These are phyloP conservation scores for Lathyrus tuberosus DNA, from an alignment of 306 rosid genomes.

Conservation along the genomic window DNA sequence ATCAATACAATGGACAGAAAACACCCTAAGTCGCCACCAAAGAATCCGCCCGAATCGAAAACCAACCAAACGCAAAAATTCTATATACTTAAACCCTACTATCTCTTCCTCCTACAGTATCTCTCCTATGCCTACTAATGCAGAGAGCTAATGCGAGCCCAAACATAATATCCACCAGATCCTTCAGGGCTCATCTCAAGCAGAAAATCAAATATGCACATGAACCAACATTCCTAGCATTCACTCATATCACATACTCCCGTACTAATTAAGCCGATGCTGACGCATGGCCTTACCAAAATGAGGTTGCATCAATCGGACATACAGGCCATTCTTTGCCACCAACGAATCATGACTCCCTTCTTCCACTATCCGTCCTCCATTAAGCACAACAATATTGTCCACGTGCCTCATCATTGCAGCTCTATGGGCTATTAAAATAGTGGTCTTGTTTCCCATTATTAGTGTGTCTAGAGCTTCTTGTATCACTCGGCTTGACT, in stretches of 20 bases:
- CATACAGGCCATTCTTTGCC: slow-evolving; percentile 92
- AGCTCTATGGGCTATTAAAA: slow-evolving; percentile 96
- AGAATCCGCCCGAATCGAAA: slow-evolving; percentile 69
- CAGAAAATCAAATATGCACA: slow-evolving; percentile 45
- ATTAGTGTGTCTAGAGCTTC: slow-evolving; percentile 98
- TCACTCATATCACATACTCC: slow-evolving; percentile 29
- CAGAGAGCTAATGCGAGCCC: slow-evolving; percentile 39
- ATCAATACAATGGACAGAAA: slow-evolving; percentile 63
- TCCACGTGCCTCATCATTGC: slow-evolving; percentile 99
- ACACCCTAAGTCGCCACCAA: slow-evolving; percentile 63
- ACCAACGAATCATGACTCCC: slow-evolving; percentile 80
- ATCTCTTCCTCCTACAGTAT: slow-evolving; percentile 54
- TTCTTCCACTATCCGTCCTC: slow-evolving; percentile 98
- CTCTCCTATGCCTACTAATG: slow-evolving; percentile 54
- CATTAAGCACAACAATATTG: slow-evolving; percentile 96
- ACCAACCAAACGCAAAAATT: slow-evolving; percentile 63
- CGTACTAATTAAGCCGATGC: slow-evolving; percentile 72
- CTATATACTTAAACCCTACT: slow-evolving; percentile 65
- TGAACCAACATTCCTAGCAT: slow-evolving; percentile 44
- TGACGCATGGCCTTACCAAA: slow-evolving; percentile 94
- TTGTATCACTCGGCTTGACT: slow-evolving; percentile 97
- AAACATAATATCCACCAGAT: slow-evolving; percentile 41
- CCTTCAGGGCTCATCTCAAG: slow-evolving; percentile 44
- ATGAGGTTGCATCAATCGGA: slow-evolving; percentile 97
- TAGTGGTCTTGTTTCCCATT: slow-evolving; percentile 99